Base-by-base conservation (phyloP, 75 land plant species). In the Sequoiadendron giganteum region DNA sequence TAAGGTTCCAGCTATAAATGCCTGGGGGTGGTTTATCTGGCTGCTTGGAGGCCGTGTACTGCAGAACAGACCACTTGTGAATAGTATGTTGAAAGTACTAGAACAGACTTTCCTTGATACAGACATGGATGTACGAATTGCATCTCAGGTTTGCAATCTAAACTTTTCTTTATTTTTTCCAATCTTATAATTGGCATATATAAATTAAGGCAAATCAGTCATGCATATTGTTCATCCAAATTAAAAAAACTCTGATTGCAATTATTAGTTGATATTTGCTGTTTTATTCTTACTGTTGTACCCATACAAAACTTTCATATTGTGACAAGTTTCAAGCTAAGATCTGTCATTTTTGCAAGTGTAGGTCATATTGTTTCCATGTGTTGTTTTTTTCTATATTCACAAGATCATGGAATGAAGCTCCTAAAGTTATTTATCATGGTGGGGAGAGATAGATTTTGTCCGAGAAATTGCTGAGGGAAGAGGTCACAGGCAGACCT, bases 31-130 rank as follows among this genome's bases (percentile, higher is more conserved):
- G 84, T 45, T 81, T 25, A 81, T 81, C 25, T 25, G 52, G 48
- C 49, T 81, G n/a, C 84, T 81, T 25, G 84, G 84, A 42, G 30
- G 84, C 28, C 84, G 21, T 81, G 84, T 81, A 81, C 84, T 81
- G 84, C 48, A 81, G 47, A 81, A 81, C 49, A 81, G 84, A 28
- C 10, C n/a, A 43, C 84, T 81, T 81, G 84, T 81, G 42, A 81
- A 81, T 45, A 43, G 45, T 32, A 81, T 81, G 84, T 45, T 81
- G 47, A 81, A 81, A 81, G n/a, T 81, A 45, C 84, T 81, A 81
- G 84, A 45, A 81, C 84, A 45, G 32, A 81, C 84, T 45, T 81
- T 81, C 84, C 84, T 81, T 81, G 84, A 81, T 45, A 81, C 49
- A 81, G 84, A 81, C 84, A 45, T 81, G 28, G 84, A 81, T 10